Evolutionary conservation across 352 stramenopile genomes (phyloP).

Genomic region (Phytophthora quininea): DNA sequence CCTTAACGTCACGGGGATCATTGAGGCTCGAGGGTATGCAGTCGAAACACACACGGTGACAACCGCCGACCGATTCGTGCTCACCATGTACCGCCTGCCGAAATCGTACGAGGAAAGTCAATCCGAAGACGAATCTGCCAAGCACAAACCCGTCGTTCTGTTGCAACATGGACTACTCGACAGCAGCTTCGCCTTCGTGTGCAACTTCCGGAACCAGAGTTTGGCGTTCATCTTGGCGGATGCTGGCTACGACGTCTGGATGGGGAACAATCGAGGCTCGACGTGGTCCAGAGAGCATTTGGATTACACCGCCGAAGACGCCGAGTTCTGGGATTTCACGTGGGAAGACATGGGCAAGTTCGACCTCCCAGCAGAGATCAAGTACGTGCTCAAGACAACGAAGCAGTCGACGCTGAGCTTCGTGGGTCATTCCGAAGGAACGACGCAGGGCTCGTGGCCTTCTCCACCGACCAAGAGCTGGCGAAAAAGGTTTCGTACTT

Average conservation of each 20-base stretch:
- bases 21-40: slow-evolving; percentile 43
- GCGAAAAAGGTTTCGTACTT: slow-evolving; percentile 59
- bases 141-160: slow-evolving; percentile 48
- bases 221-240: slow-evolving; percentile 56
- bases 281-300: slow-evolving; percentile 59
- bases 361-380: slow-evolving; percentile 56
- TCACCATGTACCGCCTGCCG: slow-evolving; percentile 60
- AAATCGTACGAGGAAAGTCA: slow-evolving; percentile 51
- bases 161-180: slow-evolving; percentile 60
- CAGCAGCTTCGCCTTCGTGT: slow-evolving; percentile 55
- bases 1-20: slow-evolving; percentile 32
- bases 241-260: slow-evolving; percentile 61
- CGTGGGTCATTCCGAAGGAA: slow-evolving; percentile 57
- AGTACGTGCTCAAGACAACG: slow-evolving; percentile 44
- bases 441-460: slow-evolving; percentile 51
- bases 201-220: slow-evolving; percentile 59
- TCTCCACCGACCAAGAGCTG: slow-evolving; percentile 49
- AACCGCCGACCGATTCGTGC: slow-evolving; percentile 56
- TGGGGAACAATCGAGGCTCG: slow-evolving; percentile 62
- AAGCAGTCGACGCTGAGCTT: slow-evolving; percentile 41
- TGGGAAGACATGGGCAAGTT: slow-evolving; percentile 62
- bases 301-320: slow-evolving; percentile 39
- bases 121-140: slow-evolving; percentile 1
- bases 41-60: slow-evolving; percentile 52
- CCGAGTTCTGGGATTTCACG: slow-evolving; percentile 56